Evolutionary conservation across 805 yeast species (phyloP), one percentile per base, ranked within the genome.

Genomic region (Kodamaea neixiangensis): DNA sequence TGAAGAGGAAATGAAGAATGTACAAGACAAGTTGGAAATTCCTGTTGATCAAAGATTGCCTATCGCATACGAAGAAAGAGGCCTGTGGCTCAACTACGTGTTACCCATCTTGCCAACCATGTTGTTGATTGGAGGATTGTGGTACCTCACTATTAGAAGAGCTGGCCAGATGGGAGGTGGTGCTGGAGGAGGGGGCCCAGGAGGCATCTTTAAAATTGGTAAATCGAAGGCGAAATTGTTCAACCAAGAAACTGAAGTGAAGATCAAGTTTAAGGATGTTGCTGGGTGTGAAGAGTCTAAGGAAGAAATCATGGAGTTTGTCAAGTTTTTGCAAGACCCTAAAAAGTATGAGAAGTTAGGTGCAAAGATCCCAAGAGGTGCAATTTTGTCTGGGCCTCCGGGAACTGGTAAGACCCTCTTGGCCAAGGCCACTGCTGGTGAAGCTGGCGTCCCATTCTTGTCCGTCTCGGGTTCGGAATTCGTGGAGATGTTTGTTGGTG

Each of bases 401-500:
- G 97, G 97, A 76, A 91, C 97, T 2, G 97, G 97, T 82, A 91
- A 91, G 69, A 91, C 97, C 0, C 71, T 91, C 55, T 72, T 91
- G 50, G 97, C 97, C 19, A 90, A 88, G 67, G 97, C 97, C 10
- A 91, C 97, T 20, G 97, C 97, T 2, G 97, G 97, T 59, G 97
- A 91, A 67, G 97, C 97, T 1, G 94, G 89, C 46, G 97, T 91
- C 47, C 97, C 97, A 20, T 91, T 91, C 67, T 83, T 83, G 57
- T 85, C 94, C 18, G 97, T 91, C 5, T 87, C 96, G 1, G 97
- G 97, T 60, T 89, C 97, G 11, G 97, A 91, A 66, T 91, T 91
- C 59, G 96, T 90, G n/a, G 97, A 91, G 68, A 91, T 91, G 97
- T 91, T 89, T 75, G 96, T 89, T 17, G 97, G 97, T 72, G 97